phyloP scores from a whole-genome alignment of 495 filamentous ascomycete genomes.

The Neurospora cerealis region DNA sequence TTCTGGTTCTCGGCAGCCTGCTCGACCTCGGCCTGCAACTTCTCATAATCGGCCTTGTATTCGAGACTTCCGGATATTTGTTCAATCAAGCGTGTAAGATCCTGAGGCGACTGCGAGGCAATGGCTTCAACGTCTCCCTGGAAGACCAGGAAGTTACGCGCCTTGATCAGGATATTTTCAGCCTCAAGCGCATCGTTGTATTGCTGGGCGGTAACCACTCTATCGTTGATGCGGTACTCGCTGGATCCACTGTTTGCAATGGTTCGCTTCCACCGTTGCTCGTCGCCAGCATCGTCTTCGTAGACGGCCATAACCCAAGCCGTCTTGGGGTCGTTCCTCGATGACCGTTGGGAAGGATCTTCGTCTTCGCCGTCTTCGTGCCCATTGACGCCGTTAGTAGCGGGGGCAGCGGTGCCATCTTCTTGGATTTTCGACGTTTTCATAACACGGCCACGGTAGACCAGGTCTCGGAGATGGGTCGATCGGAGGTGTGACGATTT shows the following conservation, averaged over 20 bases:
- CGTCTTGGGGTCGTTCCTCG: constrained; percentile 68
- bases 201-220: constrained; percentile 73
- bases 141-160: constrained; percentile 95
- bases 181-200: constrained; percentile 90
- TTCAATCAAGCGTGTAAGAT: constrained; percentile 91
- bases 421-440: constrained; percentile 83
- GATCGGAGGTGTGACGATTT: constrained; percentile 96
- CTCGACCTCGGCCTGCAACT: constrained; percentile 72
- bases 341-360: constrained; percentile 43
- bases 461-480: constrained; percentile 84
- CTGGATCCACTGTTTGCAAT: constrained; percentile 83
- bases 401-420: constrained; percentile 59
- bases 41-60: constrained; percentile 91
- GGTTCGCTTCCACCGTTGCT: constrained; percentile 88
- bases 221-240: constrained; percentile 95
- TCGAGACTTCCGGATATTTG: constrained; percentile 96
- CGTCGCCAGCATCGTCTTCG: constrained; percentile 92
- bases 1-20: constrained; percentile 81
- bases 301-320: constrained; percentile 99
- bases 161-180: constrained; percentile 96
- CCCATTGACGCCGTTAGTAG: constrained; percentile 44
- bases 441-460: constrained; percentile 92
- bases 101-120: constrained; percentile 82
- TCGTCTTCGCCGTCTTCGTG: constrained; percentile 45
- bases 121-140: constrained; percentile 99